A percentile compares a stretch with the other conserved stretches of the same genome.
These are phyloP conservation scores for Oxytropis ochrocephala DNA, from an alignment of 306 rosid genomes.

Conservation along the genomic window DNA sequence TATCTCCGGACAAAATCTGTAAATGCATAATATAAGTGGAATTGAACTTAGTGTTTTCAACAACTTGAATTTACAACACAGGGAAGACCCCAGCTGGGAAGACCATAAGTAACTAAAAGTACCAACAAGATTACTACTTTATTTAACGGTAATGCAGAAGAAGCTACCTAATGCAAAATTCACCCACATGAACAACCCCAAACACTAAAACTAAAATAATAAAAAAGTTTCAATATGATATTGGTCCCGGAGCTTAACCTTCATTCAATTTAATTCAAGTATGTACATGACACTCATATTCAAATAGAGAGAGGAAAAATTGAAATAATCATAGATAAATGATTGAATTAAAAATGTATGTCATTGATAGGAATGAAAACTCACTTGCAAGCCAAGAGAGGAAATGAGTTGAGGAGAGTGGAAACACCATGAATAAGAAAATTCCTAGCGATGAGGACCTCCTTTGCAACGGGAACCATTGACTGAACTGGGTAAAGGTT, in stretches of 20 bases:
- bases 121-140: background rate
- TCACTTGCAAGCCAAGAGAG: constrained; percentile 77
- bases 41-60: constrained; percentile 6
- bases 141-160: background rate
- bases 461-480: constrained; percentile 64
- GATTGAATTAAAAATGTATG: background rate
- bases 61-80: background rate
- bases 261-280: background rate
- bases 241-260: background rate
- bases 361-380: background rate
- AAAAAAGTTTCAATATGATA: too few relatives aligned
- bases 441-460: constrained; percentile 52
- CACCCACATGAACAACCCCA: background rate
- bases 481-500: constrained; percentile 47
- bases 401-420: constrained; percentile 45
- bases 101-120: too few relatives aligned
- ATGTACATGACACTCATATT: background rate
- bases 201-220: too few relatives aligned
- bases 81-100: too few relatives aligned
- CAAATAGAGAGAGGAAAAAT: too few relatives aligned
- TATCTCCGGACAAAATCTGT: constrained; percentile 79
- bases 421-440: constrained; percentile 62
- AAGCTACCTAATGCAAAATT: background rate
- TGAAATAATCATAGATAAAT: background rate
- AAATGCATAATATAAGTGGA: constrained; percentile 11